Conservation (phyloP, 805 yeast species). For the Starmera dryadoides region DNA sequence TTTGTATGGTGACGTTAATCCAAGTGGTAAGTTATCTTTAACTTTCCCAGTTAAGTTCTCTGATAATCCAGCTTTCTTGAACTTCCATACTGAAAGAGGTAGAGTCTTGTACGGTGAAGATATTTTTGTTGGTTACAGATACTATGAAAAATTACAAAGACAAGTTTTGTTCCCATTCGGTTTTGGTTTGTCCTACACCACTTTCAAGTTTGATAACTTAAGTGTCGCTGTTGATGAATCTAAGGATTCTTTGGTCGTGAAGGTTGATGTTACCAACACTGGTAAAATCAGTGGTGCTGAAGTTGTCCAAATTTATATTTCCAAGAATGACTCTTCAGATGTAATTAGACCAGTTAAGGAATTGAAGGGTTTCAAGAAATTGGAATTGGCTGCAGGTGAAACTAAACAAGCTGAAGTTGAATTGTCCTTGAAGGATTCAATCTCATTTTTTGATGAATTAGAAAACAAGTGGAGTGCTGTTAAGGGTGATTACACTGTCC, state of each 20-base stretch:
- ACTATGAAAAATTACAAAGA: slow-evolving; percentile 43
- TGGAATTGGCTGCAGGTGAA: slow-evolving; percentile 37
- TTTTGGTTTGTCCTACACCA: slow-evolving; percentile 53
- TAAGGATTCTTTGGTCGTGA: slow-evolving; percentile 17
- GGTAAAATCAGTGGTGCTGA: slow-evolving; percentile 45
- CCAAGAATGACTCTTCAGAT: slow-evolving; percentile 22
- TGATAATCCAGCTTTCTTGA: slow-evolving; percentile 52
- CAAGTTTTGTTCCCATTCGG: slow-evolving; percentile 56
- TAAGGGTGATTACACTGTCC: slow-evolving; percentile 41
- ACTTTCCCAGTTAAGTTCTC: slow-evolving; percentile 44
- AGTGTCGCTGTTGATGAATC: slow-evolving; percentile 23
- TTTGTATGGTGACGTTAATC: slow-evolving; percentile 51
- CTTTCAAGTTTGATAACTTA: slow-evolving; percentile 35
- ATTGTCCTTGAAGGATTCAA: slow-evolving; percentile 39
- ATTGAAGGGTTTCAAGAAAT: slow-evolving; percentile 50
- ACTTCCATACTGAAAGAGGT: slow-evolving; percentile 44
- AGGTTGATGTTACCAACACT: slow-evolving; percentile 38
- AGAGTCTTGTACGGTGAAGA: slow-evolving; percentile 57
- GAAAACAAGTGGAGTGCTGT: slow-evolving; percentile 43
- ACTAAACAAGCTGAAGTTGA: slow-evolving; percentile 27
- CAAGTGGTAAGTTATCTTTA: slow-evolving; percentile 51
- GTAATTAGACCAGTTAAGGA: slow-evolving; percentile 50
- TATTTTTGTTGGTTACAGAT: slow-evolving; percentile 56
- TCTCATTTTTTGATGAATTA: slow-evolving; percentile 47
- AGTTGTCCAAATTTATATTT: slow-evolving; percentile 47